Percentiles rank a stretch among this genome's conserved stretches.
phyloP scores from a whole-genome alignment of 163 green algal genomes.

The Chlorella variabilis region DNA sequence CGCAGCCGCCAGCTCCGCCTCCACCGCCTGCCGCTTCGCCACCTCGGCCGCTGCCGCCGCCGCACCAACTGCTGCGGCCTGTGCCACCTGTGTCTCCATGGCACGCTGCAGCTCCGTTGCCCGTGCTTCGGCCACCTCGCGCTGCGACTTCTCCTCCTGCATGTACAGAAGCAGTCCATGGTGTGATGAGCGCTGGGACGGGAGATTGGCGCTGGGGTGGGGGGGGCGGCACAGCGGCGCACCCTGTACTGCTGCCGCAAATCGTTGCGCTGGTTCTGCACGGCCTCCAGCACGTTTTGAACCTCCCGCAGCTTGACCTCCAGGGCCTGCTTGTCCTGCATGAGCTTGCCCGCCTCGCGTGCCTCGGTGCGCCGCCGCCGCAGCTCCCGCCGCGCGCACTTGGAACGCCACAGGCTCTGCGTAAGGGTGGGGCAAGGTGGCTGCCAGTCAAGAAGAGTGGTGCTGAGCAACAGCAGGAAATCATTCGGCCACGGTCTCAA shows the following conservation, averaged over 20 bases:
- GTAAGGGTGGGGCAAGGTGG: background rate
- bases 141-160: conserved; percentile 54
- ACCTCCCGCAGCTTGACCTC: conserved; percentile 80
- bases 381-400: conserved; percentile 81
- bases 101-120: conserved; percentile 13
- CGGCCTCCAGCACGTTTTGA: conserved; percentile 77
- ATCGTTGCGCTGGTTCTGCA: conserved; percentile 91
- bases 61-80: background rate
- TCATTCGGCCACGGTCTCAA: too few relatives aligned
- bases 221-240: too few relatives aligned
- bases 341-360: conserved; percentile 82
- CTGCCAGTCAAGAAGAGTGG: too few relatives aligned
- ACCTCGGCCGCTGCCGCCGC: conserved; percentile 19
- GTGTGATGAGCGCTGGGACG: background rate
- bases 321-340: conserved; percentile 94
- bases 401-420: conserved; percentile 73
- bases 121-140: conserved; percentile 44
- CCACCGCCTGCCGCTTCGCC: conserved; percentile 2
- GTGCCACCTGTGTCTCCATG: background rate
- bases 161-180: background rate
- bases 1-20: conserved; percentile 39
- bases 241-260: conserved; percentile 66
- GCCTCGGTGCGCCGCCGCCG: conserved; percentile 73
- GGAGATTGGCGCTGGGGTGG: too few relatives aligned
- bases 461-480: too few relatives aligned